Evolutionary conservation across 2,329 filamentous ascomycete species (phyloP), one percentile per base, ranked within the genome.

Genomic region (Sporothrix brasiliensis): DNA sequence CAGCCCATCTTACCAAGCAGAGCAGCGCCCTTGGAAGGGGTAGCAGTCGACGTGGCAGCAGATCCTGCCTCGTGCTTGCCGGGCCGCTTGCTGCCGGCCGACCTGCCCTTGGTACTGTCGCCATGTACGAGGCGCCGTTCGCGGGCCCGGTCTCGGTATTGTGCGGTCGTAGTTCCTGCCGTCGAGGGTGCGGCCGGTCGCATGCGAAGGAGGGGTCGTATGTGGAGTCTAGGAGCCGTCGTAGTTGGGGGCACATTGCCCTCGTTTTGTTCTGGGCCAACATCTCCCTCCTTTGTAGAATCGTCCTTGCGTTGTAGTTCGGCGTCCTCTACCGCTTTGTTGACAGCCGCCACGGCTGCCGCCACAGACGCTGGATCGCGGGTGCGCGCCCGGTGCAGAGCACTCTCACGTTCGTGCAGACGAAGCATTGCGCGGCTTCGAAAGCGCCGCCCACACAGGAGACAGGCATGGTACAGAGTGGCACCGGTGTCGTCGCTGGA

Each of bases 1-100:
- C 89, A 92, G 34, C 90, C 90, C 87, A 91, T 91, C 81, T 92
- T 92, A 52, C 88, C 87, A 52, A 92, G 81, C 76, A 92, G 83
- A 3, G 87, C 87, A 0, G 88, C 88, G 14, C 89, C 89, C 78
- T 90, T 91, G 49, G 87, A 88, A 71, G 82, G 80, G 66, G 77
- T 77, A 7, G 83, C 79, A 44, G 80, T 78, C 41, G 41, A 13
- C 41, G 41, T 13, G 11, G 41, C 14, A 9, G 77, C 76, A 21
- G 72, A 78, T 19, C 34, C 34, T 34, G 72, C 69, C 9, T 79
- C 77, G 24, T 21, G 21, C 13, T 14, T 39, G 3, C 21, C 9
- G 3, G 30, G 27, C 5, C 56, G 39, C 24, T 34, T 50, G 27
- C 30, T 30, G 47, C 34, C 49, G 4, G 16, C 16, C 27, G 44